Percentiles rank a stretch among this genome's conserved stretches.
Evolutionary conservation across 192 early-diverging fungal species (phyloP).

Genomic region (Umbelopsis isabellina): DNA sequence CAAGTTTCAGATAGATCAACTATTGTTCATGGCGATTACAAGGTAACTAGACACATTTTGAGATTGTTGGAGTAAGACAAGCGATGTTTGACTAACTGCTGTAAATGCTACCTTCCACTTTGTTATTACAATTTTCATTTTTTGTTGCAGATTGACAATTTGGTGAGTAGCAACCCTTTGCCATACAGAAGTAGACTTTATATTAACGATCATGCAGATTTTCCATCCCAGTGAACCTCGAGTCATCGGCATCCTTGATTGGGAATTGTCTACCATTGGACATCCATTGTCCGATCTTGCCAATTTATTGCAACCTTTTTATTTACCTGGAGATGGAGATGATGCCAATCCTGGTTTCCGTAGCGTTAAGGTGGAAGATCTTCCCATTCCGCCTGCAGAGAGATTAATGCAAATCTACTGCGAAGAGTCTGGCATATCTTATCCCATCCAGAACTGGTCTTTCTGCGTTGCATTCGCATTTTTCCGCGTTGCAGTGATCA

Average conservation of each 20-base stretch:
- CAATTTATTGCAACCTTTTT: conserved; percentile 79
- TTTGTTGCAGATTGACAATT: conserved; percentile 60
- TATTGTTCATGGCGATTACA: conserved; percentile 94
- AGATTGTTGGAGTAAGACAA: neutral
- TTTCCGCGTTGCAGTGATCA: conserved; percentile 85
- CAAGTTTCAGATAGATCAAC: conserved; percentile 75
- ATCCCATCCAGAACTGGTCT: conserved; percentile 78
- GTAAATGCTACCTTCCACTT: neutral
- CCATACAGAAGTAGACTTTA: no score
- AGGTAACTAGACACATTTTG: conserved; percentile 43
- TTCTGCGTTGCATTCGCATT: conserved; percentile 87
- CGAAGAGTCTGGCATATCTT: conserved; percentile 53
- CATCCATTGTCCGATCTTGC: conserved; percentile 92
- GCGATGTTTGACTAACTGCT: neutral
- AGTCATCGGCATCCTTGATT: conserved; percentile 90
- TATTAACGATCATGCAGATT: conserved; percentile 34
- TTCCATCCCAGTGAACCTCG: conserved; percentile 76
- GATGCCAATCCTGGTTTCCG: conserved; percentile 48
- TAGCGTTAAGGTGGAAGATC: conserved; percentile 32
- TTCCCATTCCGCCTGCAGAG: conserved; percentile 67
- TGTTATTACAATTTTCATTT: neutral
- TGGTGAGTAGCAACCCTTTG: conserved; percentile 35
- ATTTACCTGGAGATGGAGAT: conserved; percentile 44
- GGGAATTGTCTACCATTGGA: conserved; percentile 90
- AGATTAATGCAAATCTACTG: conserved; percentile 79